Conservation (phyloP, 1,284 basidiomycete genomes). For the Psilocybe mexicana region DNA sequence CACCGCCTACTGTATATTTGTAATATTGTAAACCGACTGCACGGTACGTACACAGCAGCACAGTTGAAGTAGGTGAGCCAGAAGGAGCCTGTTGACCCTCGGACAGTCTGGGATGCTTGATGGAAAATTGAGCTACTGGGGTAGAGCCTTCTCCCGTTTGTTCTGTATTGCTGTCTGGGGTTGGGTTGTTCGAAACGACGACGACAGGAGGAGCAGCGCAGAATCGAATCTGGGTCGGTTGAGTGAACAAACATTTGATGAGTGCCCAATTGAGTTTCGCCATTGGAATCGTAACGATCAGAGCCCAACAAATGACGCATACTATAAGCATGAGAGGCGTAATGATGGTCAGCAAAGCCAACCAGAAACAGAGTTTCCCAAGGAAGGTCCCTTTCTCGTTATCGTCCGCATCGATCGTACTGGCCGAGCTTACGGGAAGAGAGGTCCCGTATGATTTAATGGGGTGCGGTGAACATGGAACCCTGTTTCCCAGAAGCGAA, state of each 20-base stretch:
- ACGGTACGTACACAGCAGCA: constrained; percentile 93
- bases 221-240: constrained; percentile 90
- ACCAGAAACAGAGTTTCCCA: constrained; percentile 82
- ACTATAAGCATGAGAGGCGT: constrained; percentile 88
- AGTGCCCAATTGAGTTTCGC: constrained; percentile 95
- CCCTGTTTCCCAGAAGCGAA: constrained; percentile 38
- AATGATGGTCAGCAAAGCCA: constrained; percentile 73
- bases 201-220: constrained; percentile 76
- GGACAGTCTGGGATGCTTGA: constrained; percentile 53
- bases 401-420: constrained; percentile 38
- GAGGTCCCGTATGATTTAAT: constrained; percentile 69
- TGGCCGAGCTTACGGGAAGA: constrained; percentile 34
- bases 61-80: constrained; percentile 75
- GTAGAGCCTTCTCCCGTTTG: constrained; percentile 24
- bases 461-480: constrained; percentile 35
- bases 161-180: constrained; percentile 13
- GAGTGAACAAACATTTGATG: constrained; percentile 79
- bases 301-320: constrained; percentile 89
- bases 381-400: constrained; percentile 48
- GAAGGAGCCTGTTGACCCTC: constrained; percentile 76
- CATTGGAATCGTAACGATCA: constrained; percentile 97
- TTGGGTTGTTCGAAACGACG: constrained; percentile 37
- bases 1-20: constrained; percentile 99
- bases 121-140: constrained; percentile 43
- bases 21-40: constrained; percentile 93